Evolutionary conservation across 1,139 yeast species (phyloP), one percentile per base, ranked within the genome.

Genomic region (Geotrichum fermentans): DNA sequence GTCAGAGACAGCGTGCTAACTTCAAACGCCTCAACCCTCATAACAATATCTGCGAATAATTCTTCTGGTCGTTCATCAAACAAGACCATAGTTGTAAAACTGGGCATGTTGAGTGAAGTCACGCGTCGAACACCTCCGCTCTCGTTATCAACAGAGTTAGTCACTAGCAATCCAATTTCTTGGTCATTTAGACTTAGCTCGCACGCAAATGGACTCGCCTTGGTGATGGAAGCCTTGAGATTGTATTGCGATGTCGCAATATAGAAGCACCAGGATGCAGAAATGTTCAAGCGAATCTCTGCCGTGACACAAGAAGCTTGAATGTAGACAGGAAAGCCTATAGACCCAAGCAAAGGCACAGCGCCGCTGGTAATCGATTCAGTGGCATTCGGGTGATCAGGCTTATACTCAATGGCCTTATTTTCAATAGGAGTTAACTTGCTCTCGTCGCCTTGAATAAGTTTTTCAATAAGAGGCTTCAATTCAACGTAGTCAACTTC

Each of bases 181-280:
- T 43, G 46, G 18, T 47, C 51, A n/a, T 36, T 5, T 6, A 43
- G 7, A 17, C 18, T 34, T 1, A 47, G 20, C 21, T 47, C 44
- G 16, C 38, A 30, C 8, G 28, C 39, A 33, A 32, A n/a, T n/a
- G 36, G 51, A 16, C 38, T 18, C 4, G 29, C 16, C 3, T 40
- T 37, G 1, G 40, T 36, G 11, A 42, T 22, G 1, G 51, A 43
- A 10, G 47, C 51, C 21, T 21, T 39, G 2, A 43, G 8, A 16
- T 26, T 14, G 7, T 40, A 18, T 18, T 43, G 43, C 10, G 44
- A 43, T 11, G 44, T 42, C 4, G 51, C 47, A 42, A 47, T 37
- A 34, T 42, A 47, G 13, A 47, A 32, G 24, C 51, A 47, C 51
- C 51, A 47, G 26, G 51, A 47, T 3, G 40, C n/a, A 18, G 47